A percentile compares a stretch with the other conserved stretches of the same genome.
These are phyloP conservation scores for Xylariaceae sp. DNA, from an alignment of 2,329 filamentous ascomycete genomes.

Conservation along the genomic window DNA sequence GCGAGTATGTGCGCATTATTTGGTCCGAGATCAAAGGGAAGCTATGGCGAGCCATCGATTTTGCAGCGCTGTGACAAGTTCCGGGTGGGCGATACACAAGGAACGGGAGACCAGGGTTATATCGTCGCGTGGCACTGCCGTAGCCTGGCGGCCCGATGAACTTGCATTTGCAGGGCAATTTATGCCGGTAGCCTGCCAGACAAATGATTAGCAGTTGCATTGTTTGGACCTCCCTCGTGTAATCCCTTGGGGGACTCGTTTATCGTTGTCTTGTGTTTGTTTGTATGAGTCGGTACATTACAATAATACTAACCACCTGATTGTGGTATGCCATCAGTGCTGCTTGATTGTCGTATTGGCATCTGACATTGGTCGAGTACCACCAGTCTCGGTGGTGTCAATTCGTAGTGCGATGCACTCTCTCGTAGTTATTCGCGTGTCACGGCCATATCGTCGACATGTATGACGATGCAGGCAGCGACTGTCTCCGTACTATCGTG, in stretches of 20 bases:
- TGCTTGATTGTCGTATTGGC: not conserved
- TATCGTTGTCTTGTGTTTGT: not conserved
- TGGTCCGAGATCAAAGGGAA: not conserved
- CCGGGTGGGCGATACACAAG: conserved; percentile 1
- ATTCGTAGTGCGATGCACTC: not conserved
- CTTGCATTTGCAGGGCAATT: conserved; percentile 5
- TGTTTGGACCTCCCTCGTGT: not conserved
- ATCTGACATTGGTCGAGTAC: not conserved
- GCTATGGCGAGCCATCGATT: no score
- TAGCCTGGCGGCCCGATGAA: conserved; percentile 12
- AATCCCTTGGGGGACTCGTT: not conserved
- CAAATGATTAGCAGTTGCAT: not conserved
- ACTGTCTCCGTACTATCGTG: not conserved
- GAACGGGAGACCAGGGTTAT: not conserved
- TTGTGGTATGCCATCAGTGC: no score
- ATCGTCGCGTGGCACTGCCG: not conserved
- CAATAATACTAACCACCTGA: not conserved
- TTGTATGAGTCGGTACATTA: not conserved
- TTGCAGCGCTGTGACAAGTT: not conserved
- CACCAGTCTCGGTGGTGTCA: no score
- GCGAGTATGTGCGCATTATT: not conserved
- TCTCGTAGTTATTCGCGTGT: not conserved
- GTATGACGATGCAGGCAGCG: not conserved
- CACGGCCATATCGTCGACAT: not conserved
- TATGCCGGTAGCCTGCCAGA: conserved; percentile 10